Percentiles rank a stretch among this genome's conserved stretches.
Conservation (phyloP, 208 protist genomes). For the Trypanosoma conorhini region DNA sequence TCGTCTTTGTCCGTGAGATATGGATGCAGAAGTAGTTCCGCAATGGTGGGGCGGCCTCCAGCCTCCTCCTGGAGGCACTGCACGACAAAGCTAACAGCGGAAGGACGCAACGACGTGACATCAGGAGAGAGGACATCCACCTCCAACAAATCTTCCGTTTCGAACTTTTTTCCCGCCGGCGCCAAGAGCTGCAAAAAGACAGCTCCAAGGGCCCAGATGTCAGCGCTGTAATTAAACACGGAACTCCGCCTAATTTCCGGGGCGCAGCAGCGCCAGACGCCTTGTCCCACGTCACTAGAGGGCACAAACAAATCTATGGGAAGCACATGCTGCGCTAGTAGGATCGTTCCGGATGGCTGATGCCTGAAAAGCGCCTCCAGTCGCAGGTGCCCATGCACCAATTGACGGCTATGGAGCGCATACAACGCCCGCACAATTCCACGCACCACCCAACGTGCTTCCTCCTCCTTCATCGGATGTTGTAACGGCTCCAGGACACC, state of each 20-base stretch:
- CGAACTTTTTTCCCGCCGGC: conserved; percentile 30
- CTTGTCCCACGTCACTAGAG: conserved; percentile 28
- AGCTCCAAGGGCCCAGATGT: conserved; percentile 78
- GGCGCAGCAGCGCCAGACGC: conserved; percentile 44
- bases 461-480: conserved; percentile 32
- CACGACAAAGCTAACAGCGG: conserved; percentile 51
- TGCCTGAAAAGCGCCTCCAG: conserved; percentile 30
- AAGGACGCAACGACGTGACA: conserved; percentile 37
- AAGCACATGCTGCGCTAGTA: conserved; percentile 54
- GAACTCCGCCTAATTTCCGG: conserved; percentile 63
- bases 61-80: conserved; percentile 69
- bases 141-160: conserved; percentile 65
- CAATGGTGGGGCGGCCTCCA: conserved; percentile 43
- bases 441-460: conserved; percentile 37
- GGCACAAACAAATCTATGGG: conserved; percentile 68
- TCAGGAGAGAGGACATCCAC: conserved; percentile 68
- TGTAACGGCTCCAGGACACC: conserved; percentile 19
- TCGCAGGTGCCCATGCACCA: conserved; percentile 67
- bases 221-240: conserved; percentile 50
- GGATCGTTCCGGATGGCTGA: conserved; percentile 15
- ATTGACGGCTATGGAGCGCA: conserved; percentile 42
- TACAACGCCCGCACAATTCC: conserved; percentile 36
- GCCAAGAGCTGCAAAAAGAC: conserved; percentile 63
- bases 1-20: conserved; percentile 32
- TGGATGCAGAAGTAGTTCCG: conserved; percentile 57